Conservation (phyloP, 108 stramenopile species). For the Cylindrotheca closterium region DNA sequence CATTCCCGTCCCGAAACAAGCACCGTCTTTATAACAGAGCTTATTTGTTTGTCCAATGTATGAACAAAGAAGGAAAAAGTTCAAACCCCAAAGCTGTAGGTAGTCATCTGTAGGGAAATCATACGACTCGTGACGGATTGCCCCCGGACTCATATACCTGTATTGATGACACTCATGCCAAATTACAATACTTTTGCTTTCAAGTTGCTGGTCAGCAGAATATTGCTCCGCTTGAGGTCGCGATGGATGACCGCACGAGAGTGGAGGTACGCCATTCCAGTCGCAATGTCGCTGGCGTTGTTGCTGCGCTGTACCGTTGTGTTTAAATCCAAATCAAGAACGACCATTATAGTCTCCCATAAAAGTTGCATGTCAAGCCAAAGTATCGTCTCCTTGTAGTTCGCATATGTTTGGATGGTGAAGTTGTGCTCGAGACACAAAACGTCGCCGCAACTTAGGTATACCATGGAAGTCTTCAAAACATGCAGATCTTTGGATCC, state of each 20-base stretch:
- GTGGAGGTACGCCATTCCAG: constrained; percentile 12
- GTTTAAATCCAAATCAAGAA: constrained; percentile 26
- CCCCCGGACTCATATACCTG: constrained; percentile 65
- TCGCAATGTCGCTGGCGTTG: constrained; percentile 41
- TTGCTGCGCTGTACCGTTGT: too few relatives aligned
- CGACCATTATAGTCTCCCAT: constrained; percentile 35
- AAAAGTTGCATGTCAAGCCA: constrained; percentile 43
- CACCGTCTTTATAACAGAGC: too few relatives aligned
- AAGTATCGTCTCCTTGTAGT: constrained; percentile 31
- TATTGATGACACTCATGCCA: constrained; percentile 35
- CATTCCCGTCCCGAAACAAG: too few relatives aligned
- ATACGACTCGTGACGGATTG: constrained; percentile 67
- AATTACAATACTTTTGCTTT: constrained; percentile 23
- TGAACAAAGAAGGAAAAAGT: too few relatives aligned
- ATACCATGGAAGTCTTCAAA: too few relatives aligned
- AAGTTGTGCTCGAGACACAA: constrained; percentile 32
- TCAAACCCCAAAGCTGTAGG: constrained; percentile 53
- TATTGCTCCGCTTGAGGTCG: constrained; percentile 12
- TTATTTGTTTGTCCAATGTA: too few relatives aligned
- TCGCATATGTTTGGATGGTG: constrained; percentile 45
- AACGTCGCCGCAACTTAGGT: constrained; percentile 37
- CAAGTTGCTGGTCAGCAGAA: constrained; percentile 2
- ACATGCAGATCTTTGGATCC: too few relatives aligned
- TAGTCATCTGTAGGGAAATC: constrained; percentile 63
- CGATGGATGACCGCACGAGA: neutral